Percentiles rank a stretch among this genome's conserved stretches.
phyloP scores from a whole-genome alignment of 2,329 filamentous ascomycete genomes.

The Fusarium temperatum region DNA sequence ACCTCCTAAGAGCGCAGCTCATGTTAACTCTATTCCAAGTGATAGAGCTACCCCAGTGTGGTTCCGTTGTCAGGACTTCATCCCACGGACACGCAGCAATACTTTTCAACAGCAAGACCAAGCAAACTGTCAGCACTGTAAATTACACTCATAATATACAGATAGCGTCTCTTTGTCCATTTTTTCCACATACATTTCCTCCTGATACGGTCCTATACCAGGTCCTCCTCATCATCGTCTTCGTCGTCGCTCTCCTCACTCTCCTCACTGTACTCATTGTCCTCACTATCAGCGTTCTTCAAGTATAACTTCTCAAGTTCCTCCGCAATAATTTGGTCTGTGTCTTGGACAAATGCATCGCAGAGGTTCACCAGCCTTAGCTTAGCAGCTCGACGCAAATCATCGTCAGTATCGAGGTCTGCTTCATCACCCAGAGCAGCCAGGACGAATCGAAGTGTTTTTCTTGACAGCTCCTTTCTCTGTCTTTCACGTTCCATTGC shows the following conservation, averaged over 20 bases:
- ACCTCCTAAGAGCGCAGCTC: rapidly evolving
- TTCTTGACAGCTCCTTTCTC: neutral
- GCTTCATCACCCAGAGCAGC: neutral
- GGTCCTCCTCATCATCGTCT: too few relatives aligned
- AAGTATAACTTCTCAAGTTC: neutral
- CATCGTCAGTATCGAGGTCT: neutral
- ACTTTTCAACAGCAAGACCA: too few relatives aligned
- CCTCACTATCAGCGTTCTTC: neutral
- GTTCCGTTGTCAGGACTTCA: too few relatives aligned
- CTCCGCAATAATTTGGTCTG: neutral
- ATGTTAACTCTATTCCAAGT: too few relatives aligned
- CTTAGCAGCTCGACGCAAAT: neutral
- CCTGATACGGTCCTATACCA: neutral
- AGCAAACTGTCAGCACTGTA: too few relatives aligned
- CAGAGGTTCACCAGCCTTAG: neutral
- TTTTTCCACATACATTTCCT: neutral
- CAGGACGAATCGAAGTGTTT: neutral
- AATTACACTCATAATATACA: neutral
- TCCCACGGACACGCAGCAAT: too few relatives aligned
- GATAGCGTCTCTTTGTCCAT: neutral
- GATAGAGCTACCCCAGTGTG: too few relatives aligned
- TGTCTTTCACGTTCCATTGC: neutral
- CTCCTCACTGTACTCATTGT: neutral
- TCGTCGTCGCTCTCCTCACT: too few relatives aligned
- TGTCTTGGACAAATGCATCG: neutral